Base-by-base conservation (phyloP, 148 eudicot genomes). In the Fagopyrum esculentum region DNA sequence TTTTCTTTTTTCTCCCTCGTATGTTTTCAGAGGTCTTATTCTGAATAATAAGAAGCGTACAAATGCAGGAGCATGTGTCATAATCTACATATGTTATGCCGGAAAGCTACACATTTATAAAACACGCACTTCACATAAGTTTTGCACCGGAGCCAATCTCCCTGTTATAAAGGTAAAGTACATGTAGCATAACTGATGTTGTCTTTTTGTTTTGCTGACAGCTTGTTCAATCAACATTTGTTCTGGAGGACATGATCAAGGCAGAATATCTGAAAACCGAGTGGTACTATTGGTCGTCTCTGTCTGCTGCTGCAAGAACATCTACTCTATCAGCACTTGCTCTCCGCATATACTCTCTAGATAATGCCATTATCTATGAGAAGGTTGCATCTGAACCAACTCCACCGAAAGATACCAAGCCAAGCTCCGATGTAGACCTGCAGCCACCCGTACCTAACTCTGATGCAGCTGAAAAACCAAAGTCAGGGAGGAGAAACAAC, bases 241-340 rank as follows among this genome's bases (percentile, higher is more conserved):
- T 83, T n/a, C 82, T 88, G 6, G 96, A 90, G 69, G 92, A 90
- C 77, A 85, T 85, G 92, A 90, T 90, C 9, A 90, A 84, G 81
- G 48, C 88, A 9, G 90, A 84, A 44, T 83, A 85, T 84, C 80
- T 90, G 79, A 85, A 75, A 75, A 90, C 82, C 40, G 78, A 79
- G 6, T 84, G 95, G 90, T 88, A 91, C 89, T 90, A 86, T 83
- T 90, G 95, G 95, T 90, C 95, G 12, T 90, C 95, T 29, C 81
- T 88, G 2, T 84, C 95, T 57, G 89, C 92, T 66, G 95, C 95
- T 17, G 87, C 86, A 60, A 86, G 83, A 79, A 86, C 82, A 63
- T 85, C 92, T 17, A 86, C 87, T 49, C 64, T 90, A 44, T 88
- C 95, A 16, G 81, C 90, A 35, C 92, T 90, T 55, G 87, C 92